phyloP scores from a whole-genome alignment of 129 eudicot genomes.

The Artemisia annua region DNA sequence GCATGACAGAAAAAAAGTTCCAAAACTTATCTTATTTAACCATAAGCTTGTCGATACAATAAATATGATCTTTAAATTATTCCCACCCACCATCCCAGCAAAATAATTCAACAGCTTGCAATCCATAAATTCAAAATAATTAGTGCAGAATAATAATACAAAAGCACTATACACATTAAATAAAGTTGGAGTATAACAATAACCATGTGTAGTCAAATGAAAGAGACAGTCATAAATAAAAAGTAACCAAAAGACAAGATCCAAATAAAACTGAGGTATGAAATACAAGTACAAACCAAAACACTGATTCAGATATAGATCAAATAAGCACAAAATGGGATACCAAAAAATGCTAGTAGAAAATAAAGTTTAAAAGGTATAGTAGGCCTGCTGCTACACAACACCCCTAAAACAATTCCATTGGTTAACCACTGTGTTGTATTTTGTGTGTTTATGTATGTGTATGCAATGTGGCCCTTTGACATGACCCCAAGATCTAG shows the following conservation, averaged over 20 bases:
- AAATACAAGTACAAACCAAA: slow-evolving; percentile 32
- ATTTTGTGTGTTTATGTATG: too few species aligned
- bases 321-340: slow-evolving; percentile 39
- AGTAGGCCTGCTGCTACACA: slow-evolving; percentile 28
- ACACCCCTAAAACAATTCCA: slow-evolving; percentile 14
- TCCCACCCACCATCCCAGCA: slow-evolving; percentile 17
- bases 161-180: neutral
- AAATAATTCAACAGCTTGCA: slow-evolving; percentile 14
- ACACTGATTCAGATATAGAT: slow-evolving; percentile 37
- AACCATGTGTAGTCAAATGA: slow-evolving; percentile 33
- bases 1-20: slow-evolving; percentile 15
- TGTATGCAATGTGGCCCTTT: slow-evolving; percentile 49
- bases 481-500: slow-evolving; percentile 73
- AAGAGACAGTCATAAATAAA: slow-evolving; percentile 24
- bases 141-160: neutral
- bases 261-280: slow-evolving; percentile 44
- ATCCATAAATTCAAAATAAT: neutral
- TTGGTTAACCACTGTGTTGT: slow-evolving; percentile 31
- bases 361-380: slow-evolving; percentile 12
- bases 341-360: slow-evolving; percentile 13
- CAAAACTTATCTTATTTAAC: slow-evolving; percentile 11
- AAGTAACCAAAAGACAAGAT: slow-evolving; percentile 36
- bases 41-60: slow-evolving; percentile 3
- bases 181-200: slow-evolving; percentile 2
- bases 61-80: slow-evolving; percentile 16